Base-by-base conservation (phyloP, 345 rosid species). In the Microthlaspi erraticum region DNA sequence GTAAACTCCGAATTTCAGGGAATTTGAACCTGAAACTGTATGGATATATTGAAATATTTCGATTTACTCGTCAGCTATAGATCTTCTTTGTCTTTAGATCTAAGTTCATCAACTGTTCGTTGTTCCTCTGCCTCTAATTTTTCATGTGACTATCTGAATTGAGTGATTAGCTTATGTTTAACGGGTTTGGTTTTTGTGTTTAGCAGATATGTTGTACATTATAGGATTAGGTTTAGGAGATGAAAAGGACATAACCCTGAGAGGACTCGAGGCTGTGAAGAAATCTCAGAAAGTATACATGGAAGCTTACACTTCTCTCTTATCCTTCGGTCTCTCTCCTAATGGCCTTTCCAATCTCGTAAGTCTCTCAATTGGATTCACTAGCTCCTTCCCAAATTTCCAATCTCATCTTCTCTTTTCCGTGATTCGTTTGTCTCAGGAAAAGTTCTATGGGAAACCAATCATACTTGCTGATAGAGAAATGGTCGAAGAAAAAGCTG, bases 251-350 rank as follows among this genome's bases (percentile, higher is more conserved):
- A 84, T 93, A 31, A 90, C 97, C 10, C 50, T 93, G 44, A 83
- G 82, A 82, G 98, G 98, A 34, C 69, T 90, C 13, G 97, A 93
- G 14, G 93, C 96, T 0, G 87, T 90, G 42, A 80, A 81, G 57
- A 90, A 78, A 70, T 93, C 89, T 46, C 89, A 86, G 71, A 88
- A 87, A 70, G 84, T 90, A 26, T 93, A 84, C 81, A 86, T 90
- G 71, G 98, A 93, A 83, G 96, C 96, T 55, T 93, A 93, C 76
- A 93, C 98, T 67, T 90, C 98, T 61, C 92, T 93, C 69, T 87
- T 91, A 75, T 91, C 92, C 44, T 93, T 91, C 16, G 96, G 97
- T 66, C 84, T 91, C 76, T 86, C 98, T 54, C 7, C 86, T 5
- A 69, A 82, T 51, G 98, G 97, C 12, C 79, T 93, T 43, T 83